Percentiles rank a stretch among this genome's conserved stretches.
These are phyloP conservation scores for Podospora appendiculata DNA, from an alignment of 495 filamentous ascomycete species.

Conservation along the genomic window DNA sequence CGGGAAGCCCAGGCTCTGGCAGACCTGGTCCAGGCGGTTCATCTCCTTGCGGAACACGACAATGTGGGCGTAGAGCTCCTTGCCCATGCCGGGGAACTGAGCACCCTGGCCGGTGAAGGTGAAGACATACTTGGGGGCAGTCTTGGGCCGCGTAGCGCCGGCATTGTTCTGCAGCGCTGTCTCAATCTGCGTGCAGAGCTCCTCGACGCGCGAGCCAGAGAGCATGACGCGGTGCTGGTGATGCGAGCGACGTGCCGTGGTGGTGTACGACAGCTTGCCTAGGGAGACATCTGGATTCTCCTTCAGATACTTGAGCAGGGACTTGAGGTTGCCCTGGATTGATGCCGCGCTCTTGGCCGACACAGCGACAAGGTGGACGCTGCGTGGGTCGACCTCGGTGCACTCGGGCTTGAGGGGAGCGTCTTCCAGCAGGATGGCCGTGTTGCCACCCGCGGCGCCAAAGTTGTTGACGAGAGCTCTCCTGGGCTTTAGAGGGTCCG, in stretches of 20 bases:
- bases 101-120: conserved; percentile 63
- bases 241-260: conserved; percentile 25
- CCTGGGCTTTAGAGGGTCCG: conserved; percentile 29
- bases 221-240: conserved; percentile 68
- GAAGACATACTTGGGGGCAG: conserved; percentile 46
- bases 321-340: conserved; percentile 35
- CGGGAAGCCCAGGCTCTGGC: conserved; percentile 57
- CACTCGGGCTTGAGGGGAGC: conserved; percentile 14
- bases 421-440: conserved; percentile 53
- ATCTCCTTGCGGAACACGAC: conserved; percentile 57
- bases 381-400: conserved; percentile 32
- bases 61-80: conserved; percentile 53
- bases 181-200: conserved; percentile 55
- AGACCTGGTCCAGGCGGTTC: conserved; percentile 57
- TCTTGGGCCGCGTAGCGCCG: conserved; percentile 41
- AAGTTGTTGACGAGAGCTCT: conserved; percentile 56
- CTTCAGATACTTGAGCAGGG: conserved; percentile 26
- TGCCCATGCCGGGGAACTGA: conserved; percentile 55
- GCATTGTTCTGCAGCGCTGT: conserved; percentile 2
- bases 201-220: conserved; percentile 54
- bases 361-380: conserved; percentile 40
- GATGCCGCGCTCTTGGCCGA: conserved; percentile 44
- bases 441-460: conserved; percentile 56
- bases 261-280: conserved; percentile 20
- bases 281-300: conserved; percentile 8